Percentiles rank a stretch among this genome's conserved stretches.
phyloP scores from a whole-genome alignment of 2,329 filamentous ascomycete genomes.

The Penicillium sumatraense region DNA sequence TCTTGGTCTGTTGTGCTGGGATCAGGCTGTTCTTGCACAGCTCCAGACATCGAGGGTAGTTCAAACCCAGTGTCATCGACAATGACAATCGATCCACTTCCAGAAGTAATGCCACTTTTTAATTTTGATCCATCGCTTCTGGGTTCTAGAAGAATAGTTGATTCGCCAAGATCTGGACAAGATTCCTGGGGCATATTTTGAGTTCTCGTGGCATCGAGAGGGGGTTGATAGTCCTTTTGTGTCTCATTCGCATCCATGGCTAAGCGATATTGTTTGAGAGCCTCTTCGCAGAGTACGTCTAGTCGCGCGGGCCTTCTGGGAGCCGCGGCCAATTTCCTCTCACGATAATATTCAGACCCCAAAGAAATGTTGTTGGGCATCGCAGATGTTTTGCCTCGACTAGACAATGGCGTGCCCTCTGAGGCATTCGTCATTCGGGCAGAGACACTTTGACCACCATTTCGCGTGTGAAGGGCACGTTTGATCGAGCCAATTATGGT shows the following conservation, averaged over 20 bases:
- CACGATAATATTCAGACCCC: slow-evolving; percentile 49
- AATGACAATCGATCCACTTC: slow-evolving; percentile 91
- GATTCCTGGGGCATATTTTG: slow-evolving; percentile 12
- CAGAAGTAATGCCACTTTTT: slow-evolving; percentile 67
- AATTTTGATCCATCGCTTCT: slow-evolving; percentile 40
- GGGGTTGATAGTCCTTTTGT: slow-evolving; percentile 8
- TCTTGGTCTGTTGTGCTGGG: neutral
- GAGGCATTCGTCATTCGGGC: slow-evolving; percentile 41
- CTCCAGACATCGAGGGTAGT: slow-evolving; percentile 46
- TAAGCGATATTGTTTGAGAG: slow-evolving; percentile 77
- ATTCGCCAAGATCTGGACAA: neutral
- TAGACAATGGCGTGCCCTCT: slow-evolving; percentile 32
- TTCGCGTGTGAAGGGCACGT: slow-evolving; percentile 72
- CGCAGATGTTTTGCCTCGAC: slow-evolving; percentile 45
- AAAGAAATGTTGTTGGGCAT: slow-evolving; percentile 52
- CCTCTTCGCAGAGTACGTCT: slow-evolving; percentile 79
- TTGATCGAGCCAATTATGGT: slow-evolving; percentile 86
- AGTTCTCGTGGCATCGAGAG: slow-evolving; percentile 4
- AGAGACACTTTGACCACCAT: slow-evolving; percentile 38
- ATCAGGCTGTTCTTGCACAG: slow-evolving; percentile 24
- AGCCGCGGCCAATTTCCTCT: slow-evolving; percentile 39
- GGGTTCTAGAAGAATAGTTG: slow-evolving; percentile 9
- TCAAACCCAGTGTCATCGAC: slow-evolving; percentile 66
- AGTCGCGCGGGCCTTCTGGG: slow-evolving; percentile 66
- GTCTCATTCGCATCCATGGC: slow-evolving; percentile 57